These are phyloP conservation scores for Saprolegnia diclina DNA, from an alignment of 352 stramenopile genomes.

Conservation along the genomic window DNA sequence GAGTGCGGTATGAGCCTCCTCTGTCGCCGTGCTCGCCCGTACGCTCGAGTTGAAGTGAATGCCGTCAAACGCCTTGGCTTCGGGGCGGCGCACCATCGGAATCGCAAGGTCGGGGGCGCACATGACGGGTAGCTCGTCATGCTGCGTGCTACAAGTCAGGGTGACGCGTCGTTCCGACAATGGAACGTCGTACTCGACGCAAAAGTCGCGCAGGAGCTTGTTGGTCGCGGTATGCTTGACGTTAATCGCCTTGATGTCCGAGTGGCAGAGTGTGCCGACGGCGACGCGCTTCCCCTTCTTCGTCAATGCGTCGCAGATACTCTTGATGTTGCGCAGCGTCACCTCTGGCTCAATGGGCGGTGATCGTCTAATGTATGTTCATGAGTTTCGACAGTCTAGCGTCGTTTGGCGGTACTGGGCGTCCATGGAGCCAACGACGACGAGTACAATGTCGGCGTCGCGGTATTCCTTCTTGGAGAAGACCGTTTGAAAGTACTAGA, in stretches of 20 bases:
- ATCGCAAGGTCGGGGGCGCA: constrained; percentile 69
- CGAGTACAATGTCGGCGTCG: constrained; percentile 72
- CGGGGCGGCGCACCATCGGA: constrained; percentile 61
- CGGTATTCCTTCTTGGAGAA: constrained; percentile 46
- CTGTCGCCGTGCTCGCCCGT: constrained; percentile 24
- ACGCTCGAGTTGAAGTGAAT: constrained; percentile 82
- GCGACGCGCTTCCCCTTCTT: constrained; percentile 82
- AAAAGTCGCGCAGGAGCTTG: constrained; percentile 62
- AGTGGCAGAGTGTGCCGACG: constrained; percentile 51
- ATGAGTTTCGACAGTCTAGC: background rate
- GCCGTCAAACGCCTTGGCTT: constrained; percentile 53
- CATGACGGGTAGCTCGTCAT: constrained; percentile 55
- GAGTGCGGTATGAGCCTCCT: background rate
- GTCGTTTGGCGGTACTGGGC: constrained; percentile 35
- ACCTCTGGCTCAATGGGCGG: constrained; percentile 26
- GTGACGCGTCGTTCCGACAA: background rate
- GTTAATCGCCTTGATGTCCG: constrained; percentile 36
- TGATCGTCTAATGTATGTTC: background rate
- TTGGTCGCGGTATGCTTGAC: constrained; percentile 40
- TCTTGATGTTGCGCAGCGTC: constrained; percentile 56
- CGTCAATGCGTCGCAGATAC: constrained; percentile 66
- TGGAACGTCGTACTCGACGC: constrained; percentile 46
- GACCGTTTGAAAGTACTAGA: constrained; percentile 55
- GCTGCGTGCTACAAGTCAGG: constrained; percentile 41
- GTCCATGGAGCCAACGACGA: constrained; percentile 70